Conservation (phyloP, 2,329 filamentous ascomycete genomes). For the Penicillium polonicum region DNA sequence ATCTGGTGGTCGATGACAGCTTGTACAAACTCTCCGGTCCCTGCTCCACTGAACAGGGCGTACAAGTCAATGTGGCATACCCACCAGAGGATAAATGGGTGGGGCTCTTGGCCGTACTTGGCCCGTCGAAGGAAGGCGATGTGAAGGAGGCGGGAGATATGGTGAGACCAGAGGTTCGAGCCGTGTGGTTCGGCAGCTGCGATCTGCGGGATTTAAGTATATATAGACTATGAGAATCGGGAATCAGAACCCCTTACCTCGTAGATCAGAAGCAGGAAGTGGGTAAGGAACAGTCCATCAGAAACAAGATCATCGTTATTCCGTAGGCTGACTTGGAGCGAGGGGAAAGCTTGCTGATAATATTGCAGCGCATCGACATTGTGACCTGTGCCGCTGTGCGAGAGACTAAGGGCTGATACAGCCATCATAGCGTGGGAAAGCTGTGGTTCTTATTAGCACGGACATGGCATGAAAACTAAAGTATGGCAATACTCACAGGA, state of each 20-base stretch:
- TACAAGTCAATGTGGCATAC: slow-evolving; percentile 57
- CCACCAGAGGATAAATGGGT: slow-evolving; percentile 55
- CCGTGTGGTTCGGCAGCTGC: slow-evolving; percentile 47
- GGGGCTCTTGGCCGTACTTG: slow-evolving; percentile 47
- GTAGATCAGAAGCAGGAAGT: slow-evolving; percentile 58
- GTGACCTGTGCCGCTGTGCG: slow-evolving; percentile 46
- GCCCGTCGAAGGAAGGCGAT: slow-evolving; percentile 51
- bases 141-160: slow-evolving; percentile 53
- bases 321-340: slow-evolving; percentile 46
- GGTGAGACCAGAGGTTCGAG: slow-evolving; percentile 55
- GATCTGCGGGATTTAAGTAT: slow-evolving; percentile 37
- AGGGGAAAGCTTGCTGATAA: slow-evolving; percentile 54
- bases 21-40: slow-evolving; percentile 52
- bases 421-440: slow-evolving; percentile 60
- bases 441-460: slow-evolving; percentile 31
- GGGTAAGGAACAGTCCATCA: slow-evolving; percentile 57
- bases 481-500: slow-evolving; percentile 45
- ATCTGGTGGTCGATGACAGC: slow-evolving; percentile 49
- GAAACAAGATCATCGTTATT: slow-evolving; percentile 54
- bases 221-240: slow-evolving; percentile 3
- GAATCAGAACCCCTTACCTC: slow-evolving; percentile 44
- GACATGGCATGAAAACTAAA: background rate
- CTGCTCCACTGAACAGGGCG: slow-evolving; percentile 53
- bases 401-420: slow-evolving; percentile 54
- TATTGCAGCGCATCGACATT: slow-evolving; percentile 54